These are phyloP conservation scores for Chrysoporthe austroafricana DNA, from an alignment of 2,329 filamentous ascomycete species.

Conservation along the genomic window DNA sequence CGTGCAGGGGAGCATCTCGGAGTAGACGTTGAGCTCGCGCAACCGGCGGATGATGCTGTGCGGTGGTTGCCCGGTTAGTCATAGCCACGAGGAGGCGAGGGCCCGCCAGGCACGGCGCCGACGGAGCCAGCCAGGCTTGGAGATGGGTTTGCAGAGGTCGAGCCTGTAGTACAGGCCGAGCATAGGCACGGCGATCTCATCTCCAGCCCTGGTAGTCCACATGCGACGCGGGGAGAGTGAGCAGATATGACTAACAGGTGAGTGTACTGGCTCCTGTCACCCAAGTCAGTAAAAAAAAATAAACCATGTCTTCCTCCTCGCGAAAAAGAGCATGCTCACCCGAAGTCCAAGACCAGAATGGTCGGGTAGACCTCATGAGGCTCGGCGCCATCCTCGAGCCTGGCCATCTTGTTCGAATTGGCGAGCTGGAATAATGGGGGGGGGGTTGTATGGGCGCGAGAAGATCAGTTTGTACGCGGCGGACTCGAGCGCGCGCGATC, in stretches of 20 bases:
- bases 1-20: constrained; percentile 87
- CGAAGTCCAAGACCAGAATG: constrained; percentile 74
- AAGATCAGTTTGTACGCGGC: not conserved
- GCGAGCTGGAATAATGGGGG: not conserved
- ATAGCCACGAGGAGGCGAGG: not conserved
- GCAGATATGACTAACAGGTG: constrained; percentile 26
- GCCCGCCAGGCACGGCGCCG: not conserved
- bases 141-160: not conserved
- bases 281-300: constrained; percentile 3
- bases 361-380: constrained; percentile 52
- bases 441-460: not conserved
- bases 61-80: not conserved
- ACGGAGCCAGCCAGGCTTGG: no score
- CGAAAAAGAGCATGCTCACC: constrained; percentile 66
- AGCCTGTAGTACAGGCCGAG: not conserved
- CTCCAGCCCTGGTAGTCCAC: no score
- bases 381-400: constrained; percentile 25
- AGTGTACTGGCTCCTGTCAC: constrained; percentile 27
- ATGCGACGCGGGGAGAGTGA: not conserved
- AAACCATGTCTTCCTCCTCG: no score
- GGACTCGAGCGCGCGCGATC: constrained; percentile 15
- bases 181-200: not conserved
- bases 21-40: constrained; percentile 79
- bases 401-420: constrained; percentile 21
- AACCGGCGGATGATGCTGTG: constrained; percentile 68